These are phyloP conservation scores for Podospora appendiculata DNA, from an alignment of 495 filamentous ascomycete genomes.

Conservation along the genomic window DNA sequence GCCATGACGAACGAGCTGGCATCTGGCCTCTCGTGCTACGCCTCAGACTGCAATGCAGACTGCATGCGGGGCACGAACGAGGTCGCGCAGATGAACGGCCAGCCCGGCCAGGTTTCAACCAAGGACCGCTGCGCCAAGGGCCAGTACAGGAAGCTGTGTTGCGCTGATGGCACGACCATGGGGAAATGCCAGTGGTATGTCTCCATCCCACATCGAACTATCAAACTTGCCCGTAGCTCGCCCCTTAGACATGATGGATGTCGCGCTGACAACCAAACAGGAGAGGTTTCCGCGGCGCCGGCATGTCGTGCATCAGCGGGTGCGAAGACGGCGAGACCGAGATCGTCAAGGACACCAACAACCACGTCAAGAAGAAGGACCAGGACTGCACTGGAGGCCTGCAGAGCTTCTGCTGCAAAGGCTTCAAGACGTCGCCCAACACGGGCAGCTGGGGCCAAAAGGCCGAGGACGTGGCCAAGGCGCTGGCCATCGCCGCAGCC, in stretches of 20 bases:
- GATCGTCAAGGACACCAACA: background rate
- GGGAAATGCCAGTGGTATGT: too few relatives aligned
- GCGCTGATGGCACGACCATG: too few relatives aligned
- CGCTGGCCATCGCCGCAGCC: background rate
- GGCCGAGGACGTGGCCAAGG: background rate
- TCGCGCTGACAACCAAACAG: background rate
- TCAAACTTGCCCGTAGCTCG: too few relatives aligned
- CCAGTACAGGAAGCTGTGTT: too few relatives aligned
- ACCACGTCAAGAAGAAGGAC: background rate
- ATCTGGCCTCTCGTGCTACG: too few relatives aligned
- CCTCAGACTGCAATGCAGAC: too few relatives aligned
- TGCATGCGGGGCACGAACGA: too few relatives aligned
- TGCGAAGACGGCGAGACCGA: background rate
- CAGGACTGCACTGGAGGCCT: background rate
- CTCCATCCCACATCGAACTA: too few relatives aligned
- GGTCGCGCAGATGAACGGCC: too few relatives aligned
- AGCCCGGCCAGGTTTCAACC: too few relatives aligned
- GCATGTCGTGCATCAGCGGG: background rate
- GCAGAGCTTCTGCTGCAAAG: background rate
- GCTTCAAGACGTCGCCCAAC: background rate
- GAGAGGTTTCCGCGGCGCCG: background rate
- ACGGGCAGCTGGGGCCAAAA: background rate
- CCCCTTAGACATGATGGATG: background rate
- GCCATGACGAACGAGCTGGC: too few relatives aligned
- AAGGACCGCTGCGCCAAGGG: too few relatives aligned